phyloP scores from a whole-genome alignment of 331 rosid genomes.

The Spiraea crenata region DNA sequence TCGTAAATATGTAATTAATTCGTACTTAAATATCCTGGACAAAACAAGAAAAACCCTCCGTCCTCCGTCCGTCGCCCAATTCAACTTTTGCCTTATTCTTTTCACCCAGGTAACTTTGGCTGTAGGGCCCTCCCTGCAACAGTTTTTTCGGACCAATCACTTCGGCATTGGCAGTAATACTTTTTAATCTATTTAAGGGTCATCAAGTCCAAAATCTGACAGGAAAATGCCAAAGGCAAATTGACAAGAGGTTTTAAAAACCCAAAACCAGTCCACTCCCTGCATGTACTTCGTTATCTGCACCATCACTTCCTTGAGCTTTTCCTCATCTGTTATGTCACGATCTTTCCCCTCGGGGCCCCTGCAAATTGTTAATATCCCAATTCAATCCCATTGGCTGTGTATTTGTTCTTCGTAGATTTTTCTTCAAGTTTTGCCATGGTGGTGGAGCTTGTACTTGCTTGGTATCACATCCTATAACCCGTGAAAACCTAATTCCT shows the following conservation, averaged over 20 bases:
- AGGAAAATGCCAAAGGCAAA: conserved; percentile 48
- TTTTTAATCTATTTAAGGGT: neutral
- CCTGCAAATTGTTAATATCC: neutral
- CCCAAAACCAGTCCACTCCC: neutral
- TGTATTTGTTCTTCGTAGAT: no score
- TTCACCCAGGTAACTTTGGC: neutral
- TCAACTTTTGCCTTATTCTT: neutral
- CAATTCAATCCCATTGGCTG: neutral
- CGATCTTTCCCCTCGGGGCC: conserved; percentile 13
- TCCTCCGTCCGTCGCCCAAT: no score
- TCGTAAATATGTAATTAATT: no score
- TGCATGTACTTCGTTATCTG: neutral
- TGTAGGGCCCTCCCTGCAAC: no score
- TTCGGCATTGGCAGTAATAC: neutral
- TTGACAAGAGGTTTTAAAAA: conserved; percentile 23
- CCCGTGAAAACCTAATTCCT: conserved; percentile 8
- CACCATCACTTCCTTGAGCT: conserved; percentile 6
- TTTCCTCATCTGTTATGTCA: conserved; percentile 19
- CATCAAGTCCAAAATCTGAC: conserved; percentile 44
- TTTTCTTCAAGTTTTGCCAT: neutral
- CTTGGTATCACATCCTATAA: neutral
- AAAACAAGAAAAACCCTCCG: no score
- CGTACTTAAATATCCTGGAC: no score
- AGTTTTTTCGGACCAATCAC: neutral
- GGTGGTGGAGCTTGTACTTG: no score